These are phyloP conservation scores for Mycosphaerella sp. DNA, from an alignment of 2,329 filamentous ascomycete genomes.

Conservation along the genomic window DNA sequence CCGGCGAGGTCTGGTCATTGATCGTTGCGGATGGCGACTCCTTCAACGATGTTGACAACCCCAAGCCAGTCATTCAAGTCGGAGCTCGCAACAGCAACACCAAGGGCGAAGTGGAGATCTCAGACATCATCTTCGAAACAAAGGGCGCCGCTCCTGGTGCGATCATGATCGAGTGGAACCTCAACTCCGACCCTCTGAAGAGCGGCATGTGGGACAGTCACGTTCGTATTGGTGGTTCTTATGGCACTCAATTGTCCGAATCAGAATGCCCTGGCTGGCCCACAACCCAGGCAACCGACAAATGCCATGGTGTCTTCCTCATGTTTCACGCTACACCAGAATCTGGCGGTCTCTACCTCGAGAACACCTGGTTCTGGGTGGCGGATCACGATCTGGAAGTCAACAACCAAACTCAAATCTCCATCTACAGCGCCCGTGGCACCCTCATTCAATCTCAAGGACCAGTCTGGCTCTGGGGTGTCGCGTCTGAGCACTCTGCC, in stretches of 20 bases:
- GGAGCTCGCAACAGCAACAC: slow-evolving; percentile 61
- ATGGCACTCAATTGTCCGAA: slow-evolving; percentile 72
- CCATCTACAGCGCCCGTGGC: slow-evolving; percentile 43
- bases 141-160: slow-evolving; percentile 77
- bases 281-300: slow-evolving; percentile 66
- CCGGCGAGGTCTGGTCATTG: slow-evolving; percentile 84
- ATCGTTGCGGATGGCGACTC: slow-evolving; percentile 71
- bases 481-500: slow-evolving; percentile 48
- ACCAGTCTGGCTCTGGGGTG: slow-evolving; percentile 50
- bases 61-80: slow-evolving; percentile 78
- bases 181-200: slow-evolving; percentile 60
- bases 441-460: slow-evolving; percentile 39
- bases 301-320: slow-evolving; percentile 39
- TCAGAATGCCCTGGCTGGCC: slow-evolving; percentile 64
- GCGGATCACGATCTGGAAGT: slow-evolving; percentile 49
- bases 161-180: slow-evolving; percentile 87
- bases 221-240: slow-evolving; percentile 80
- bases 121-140: slow-evolving; percentile 79
- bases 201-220: slow-evolving; percentile 94
- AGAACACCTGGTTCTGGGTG: slow-evolving; percentile 51
- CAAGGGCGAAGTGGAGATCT: slow-evolving; percentile 75
- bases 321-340: slow-evolving; percentile 45
- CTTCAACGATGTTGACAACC: slow-evolving; percentile 69
- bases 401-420: slow-evolving; percentile 34
- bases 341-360: slow-evolving; percentile 62